phyloP scores from a whole-genome alignment of 1,284 basidiomycete species.

The Leccinum ponderosum region DNA sequence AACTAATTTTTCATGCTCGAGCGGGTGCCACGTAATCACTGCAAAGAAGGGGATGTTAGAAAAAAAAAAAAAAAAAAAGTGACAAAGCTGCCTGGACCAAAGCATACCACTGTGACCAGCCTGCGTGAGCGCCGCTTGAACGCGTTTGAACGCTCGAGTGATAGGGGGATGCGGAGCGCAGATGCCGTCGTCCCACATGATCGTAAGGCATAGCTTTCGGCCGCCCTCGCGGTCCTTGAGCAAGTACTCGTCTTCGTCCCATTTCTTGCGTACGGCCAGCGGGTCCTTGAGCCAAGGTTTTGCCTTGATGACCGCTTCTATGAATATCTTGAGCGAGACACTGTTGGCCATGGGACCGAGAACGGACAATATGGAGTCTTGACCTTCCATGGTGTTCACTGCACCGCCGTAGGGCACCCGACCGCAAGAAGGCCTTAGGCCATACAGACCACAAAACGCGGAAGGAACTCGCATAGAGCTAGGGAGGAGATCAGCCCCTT shows the following conservation, averaged over 20 bases:
- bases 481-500: no score
- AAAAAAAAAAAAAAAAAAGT: not conserved
- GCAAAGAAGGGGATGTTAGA: not conserved
- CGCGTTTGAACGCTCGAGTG: constrained; percentile 57
- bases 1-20: constrained; percentile 42
- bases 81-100: not conserved
- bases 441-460: no score
- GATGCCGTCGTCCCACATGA: constrained; percentile 64
- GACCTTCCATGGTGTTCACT: constrained; percentile 28
- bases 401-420: constrained; percentile 70
- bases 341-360: no score
- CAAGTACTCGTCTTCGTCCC: constrained; percentile 61
- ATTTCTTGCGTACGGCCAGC: constrained; percentile 58
- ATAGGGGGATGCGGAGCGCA: constrained; percentile 72
- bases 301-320: constrained; percentile 53
- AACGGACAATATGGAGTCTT: no score
- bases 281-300: constrained; percentile 75
- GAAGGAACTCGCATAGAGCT: no score
- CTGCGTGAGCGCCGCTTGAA: constrained; percentile 55
- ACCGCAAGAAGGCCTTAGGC: no score
- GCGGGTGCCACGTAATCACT: constrained; percentile 44
- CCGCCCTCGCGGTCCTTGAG: constrained; percentile 60
- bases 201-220: constrained; percentile 56
- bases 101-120: constrained; percentile 66
- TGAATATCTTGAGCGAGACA: constrained; percentile 42